Conservation (phyloP, 805 yeast species). For the Sungouiella thailandica region DNA sequence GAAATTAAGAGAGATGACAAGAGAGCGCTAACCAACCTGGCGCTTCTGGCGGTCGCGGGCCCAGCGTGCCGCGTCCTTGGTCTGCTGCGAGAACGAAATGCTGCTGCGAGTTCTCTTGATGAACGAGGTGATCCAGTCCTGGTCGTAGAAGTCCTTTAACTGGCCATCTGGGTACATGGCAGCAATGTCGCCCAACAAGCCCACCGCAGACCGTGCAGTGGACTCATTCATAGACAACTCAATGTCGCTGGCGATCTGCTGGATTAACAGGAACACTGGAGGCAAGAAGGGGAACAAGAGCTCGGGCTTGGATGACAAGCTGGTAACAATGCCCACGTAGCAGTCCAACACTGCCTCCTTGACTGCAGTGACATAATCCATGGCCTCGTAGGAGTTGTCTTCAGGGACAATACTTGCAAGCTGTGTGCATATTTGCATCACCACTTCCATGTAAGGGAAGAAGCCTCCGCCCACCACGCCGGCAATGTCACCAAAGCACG, state of each 20-base stretch:
- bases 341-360: slow-evolving; percentile 92
- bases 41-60: slow-evolving; percentile 81
- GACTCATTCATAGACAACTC: slow-evolving; percentile 60
- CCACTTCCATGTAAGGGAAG: slow-evolving; percentile 70
- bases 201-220: slow-evolving; percentile 79
- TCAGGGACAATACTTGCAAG: slow-evolving; percentile 62
- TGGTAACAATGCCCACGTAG: slow-evolving; percentile 91
- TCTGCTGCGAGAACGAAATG: slow-evolving; percentile 53
- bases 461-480: slow-evolving; percentile 78
- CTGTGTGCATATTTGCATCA: slow-evolving; percentile 68
- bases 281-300: slow-evolving; percentile 61
- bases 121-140: slow-evolving; percentile 75
- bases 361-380: slow-evolving; percentile 67
- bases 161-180: slow-evolving; percentile 79
- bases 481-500: slow-evolving; percentile 95
- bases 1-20: slow-evolving; percentile 2
- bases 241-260: slow-evolving; percentile 53
- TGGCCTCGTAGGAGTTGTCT: slow-evolving; percentile 65
- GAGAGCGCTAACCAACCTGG: slow-evolving; percentile 14
- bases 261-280: slow-evolving; percentile 66
- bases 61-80: slow-evolving; percentile 95
- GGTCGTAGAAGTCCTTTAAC: slow-evolving; percentile 58
- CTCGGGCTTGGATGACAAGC: slow-evolving; percentile 67
- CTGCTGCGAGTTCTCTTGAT: slow-evolving; percentile 70
- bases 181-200: slow-evolving; percentile 89